Evolutionary conservation across 179 eudicot species (phyloP).

Genomic region (Beta corolliflora): DNA sequence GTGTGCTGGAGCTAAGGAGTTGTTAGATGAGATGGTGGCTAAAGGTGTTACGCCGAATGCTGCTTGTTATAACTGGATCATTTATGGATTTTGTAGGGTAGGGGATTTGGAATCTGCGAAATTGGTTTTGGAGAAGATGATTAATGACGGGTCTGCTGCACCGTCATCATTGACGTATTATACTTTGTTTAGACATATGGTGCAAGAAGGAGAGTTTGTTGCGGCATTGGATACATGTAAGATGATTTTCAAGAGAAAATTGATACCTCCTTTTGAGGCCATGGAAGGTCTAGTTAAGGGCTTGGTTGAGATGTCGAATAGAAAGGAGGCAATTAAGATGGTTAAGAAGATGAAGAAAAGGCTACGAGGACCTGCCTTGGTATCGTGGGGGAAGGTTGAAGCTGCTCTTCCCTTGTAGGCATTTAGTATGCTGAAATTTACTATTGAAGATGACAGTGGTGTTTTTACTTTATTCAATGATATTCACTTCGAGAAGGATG

Average conservation of each 20-base stretch:
- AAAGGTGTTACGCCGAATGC: slow-evolving; percentile 34
- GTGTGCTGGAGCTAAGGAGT: slow-evolving; percentile 27
- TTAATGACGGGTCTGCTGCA: slow-evolving; percentile 27
- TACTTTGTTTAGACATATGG: slow-evolving; percentile 35
- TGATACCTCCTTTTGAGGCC: slow-evolving; percentile 45
- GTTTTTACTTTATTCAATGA: not conserved
- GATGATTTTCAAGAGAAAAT: slow-evolving; percentile 30
- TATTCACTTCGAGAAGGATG: not conserved
- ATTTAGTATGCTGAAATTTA: not conserved
- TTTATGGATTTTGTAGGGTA: slow-evolving; percentile 35
- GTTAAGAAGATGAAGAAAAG: slow-evolving; percentile 32
- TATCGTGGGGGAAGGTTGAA: slow-evolving; percentile 38
- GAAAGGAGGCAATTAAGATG: slow-evolving; percentile 28
- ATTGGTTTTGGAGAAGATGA: slow-evolving; percentile 35
- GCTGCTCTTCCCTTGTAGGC: slow-evolving; percentile 31
- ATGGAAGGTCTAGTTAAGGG: slow-evolving; percentile 37
- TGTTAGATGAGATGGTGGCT: slow-evolving; percentile 36
- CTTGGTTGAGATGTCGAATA: slow-evolving; percentile 25
- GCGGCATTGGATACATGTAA: slow-evolving; percentile 33
- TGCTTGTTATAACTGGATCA: slow-evolving; percentile 31
- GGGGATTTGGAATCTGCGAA: slow-evolving; percentile 37
- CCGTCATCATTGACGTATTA: slow-evolving; percentile 32
- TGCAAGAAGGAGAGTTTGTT: slow-evolving; percentile 33
- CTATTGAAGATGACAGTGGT: not conserved
- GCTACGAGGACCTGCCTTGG: slow-evolving; percentile 31